Base-by-base conservation (phyloP, 768 basidiomycete species). In the Kondoa subrosea region DNA sequence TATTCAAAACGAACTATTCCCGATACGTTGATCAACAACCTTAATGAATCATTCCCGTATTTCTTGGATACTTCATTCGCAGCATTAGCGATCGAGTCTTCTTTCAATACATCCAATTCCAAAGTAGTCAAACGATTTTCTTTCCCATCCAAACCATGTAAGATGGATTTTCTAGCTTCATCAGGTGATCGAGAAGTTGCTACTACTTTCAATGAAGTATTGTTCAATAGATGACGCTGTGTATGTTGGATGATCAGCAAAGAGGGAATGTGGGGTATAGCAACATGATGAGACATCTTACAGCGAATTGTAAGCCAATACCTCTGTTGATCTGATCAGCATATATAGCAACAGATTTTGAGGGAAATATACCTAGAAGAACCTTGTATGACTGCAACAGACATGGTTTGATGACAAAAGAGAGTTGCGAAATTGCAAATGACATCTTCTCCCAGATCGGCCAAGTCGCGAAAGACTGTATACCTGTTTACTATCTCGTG, bases 371-470 rank as follows among this genome's bases (percentile, higher is more conserved):
- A 59, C 61, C 27, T 63, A 12, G 61, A 63, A 30, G 61, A 63
- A 15, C 61, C 61, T 63, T 63, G 61, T 3, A 63, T 63, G 15
- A 63, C 61, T 30, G 61, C 61, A 15, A 63, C 61, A 32, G 16
- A 30, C 61, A 63, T 63, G 16, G 30, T 63, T 63, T 12, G 58
- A 12, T 60, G 40, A 50, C 40, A 8, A 8, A 21, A 50, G 40
- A 50, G 21, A n/a, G n/a, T n/a, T n/a, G n/a, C n/a, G 40, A 50
- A 50, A 50, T 8, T 50, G 21, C 21, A 50, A 50, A 50, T 50
- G 40, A 50, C 40, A 50, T 50, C 40, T 8, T 21, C 40, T 50
- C 21, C 40, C 21, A 8, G 8, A 8, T 8, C 8, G 8, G 12
- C 21, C 40, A 21, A 50, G 21, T 21, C 40, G 40, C 40, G 40